Conservation (phyloP, 805 yeast genomes). For the Ogataea thermomethanolica region DNA sequence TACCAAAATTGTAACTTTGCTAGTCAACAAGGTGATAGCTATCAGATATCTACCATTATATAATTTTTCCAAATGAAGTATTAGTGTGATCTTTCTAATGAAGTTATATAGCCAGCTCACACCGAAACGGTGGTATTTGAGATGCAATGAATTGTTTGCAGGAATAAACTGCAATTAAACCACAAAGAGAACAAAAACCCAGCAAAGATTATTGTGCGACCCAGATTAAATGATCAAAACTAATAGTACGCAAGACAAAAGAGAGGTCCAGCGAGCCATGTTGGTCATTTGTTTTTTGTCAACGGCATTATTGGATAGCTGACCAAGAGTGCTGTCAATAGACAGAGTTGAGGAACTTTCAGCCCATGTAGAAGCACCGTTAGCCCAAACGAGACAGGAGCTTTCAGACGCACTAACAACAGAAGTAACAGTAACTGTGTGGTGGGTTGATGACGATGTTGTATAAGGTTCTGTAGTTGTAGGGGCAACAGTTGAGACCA, state of each 20-base stretch:
- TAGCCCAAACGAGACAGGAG: slow-evolving; percentile 6
- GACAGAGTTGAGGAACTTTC: not conserved
- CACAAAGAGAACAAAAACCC: too few relatives aligned
- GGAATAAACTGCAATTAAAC: too few relatives aligned
- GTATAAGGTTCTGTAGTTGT: slow-evolving; percentile 1
- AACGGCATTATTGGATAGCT: too few relatives aligned
- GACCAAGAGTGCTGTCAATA: not conserved
- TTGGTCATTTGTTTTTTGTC: not conserved
- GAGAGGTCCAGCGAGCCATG: too few relatives aligned
- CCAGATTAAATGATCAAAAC: too few relatives aligned
- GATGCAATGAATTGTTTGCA: too few relatives aligned
- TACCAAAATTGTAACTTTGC: not conserved
- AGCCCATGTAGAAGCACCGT: slow-evolving; percentile 3
- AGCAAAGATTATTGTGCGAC: too few relatives aligned
- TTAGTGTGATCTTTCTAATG: too few relatives aligned
- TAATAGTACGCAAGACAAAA: too few relatives aligned
- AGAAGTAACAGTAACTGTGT: slow-evolving; percentile 4
- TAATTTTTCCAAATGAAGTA: not conserved
- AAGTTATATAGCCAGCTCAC: too few relatives aligned
- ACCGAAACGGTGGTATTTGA: too few relatives aligned
- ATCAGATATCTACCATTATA: not conserved
- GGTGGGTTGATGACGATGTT: not conserved
- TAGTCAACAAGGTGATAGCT: not conserved
- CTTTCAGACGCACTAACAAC: slow-evolving; percentile 2
- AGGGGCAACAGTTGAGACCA: slow-evolving; percentile 1